Evolutionary conservation across 441 rosid species (phyloP).

Genomic region (Pelargonium cotyledonis): DNA sequence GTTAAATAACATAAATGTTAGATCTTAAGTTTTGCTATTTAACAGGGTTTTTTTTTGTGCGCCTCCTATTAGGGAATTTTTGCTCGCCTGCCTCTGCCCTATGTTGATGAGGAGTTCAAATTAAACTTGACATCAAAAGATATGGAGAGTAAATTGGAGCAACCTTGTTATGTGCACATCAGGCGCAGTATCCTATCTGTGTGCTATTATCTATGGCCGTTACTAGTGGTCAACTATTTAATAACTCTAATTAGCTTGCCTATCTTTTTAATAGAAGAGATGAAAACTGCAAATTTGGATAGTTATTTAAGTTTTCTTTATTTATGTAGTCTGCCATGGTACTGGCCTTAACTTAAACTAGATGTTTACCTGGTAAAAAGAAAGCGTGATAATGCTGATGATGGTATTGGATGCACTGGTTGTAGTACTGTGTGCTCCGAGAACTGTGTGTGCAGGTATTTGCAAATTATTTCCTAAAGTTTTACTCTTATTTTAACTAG

Average conservation of each 20-base stretch:
- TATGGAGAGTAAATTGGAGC: constrained; percentile 54
- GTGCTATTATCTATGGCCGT: neutral
- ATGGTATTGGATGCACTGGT: constrained; percentile 73
- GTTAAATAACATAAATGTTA: neutral
- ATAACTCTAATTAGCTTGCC: neutral
- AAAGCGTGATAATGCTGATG: constrained; percentile 59
- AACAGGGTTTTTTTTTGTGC: constrained; percentile 1
- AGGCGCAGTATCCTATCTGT: constrained; percentile 82
- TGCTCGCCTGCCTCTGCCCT: constrained; percentile 72
- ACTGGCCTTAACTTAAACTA: constrained; percentile 44
- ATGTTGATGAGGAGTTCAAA: constrained; percentile 82
- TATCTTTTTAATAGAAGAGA: too few relatives aligned
- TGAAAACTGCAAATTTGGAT: neutral
- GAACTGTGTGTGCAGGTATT: constrained; percentile 86
- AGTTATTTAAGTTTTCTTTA: neutral
- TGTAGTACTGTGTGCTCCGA: constrained; percentile 70
- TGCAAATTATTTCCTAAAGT: constrained; percentile 13
- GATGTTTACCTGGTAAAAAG: constrained; percentile 84
- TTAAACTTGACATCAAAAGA: constrained; percentile 58
- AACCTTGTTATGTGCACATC: constrained; percentile 83
- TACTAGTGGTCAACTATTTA: neutral
- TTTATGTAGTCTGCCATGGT: constrained; percentile 6
- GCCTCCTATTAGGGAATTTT: constrained; percentile 53
- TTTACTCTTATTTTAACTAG: neutral
- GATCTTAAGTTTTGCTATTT: neutral